phyloP scores from a whole-genome alignment of 208 protist genomes.

The Trypanosoma vivax region DNA sequence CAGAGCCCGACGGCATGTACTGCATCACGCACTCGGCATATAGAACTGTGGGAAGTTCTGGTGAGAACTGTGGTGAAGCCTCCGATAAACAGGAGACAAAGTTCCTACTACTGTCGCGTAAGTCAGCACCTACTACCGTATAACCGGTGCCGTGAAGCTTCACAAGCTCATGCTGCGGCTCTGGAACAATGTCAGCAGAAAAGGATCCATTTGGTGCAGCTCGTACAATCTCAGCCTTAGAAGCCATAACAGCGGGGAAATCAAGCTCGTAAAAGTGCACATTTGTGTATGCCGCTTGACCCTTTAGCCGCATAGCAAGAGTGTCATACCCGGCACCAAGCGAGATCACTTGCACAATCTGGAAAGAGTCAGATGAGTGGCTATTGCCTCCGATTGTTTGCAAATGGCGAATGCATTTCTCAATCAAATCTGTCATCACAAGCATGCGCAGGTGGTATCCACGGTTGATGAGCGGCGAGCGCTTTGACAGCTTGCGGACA shows the following conservation, averaged over 20 bases:
- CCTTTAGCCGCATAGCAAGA: constrained; percentile 48
- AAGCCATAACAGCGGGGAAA: constrained; percentile 71
- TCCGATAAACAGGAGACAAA: constrained; percentile 27
- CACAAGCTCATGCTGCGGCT: constrained; percentile 8
- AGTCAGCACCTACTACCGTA: constrained; percentile 62
- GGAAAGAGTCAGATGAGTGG: background rate
- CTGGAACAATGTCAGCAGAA: constrained; percentile 24
- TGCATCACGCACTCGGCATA: constrained; percentile 91
- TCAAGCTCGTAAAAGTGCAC: constrained; percentile 79
- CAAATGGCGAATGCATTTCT: constrained; percentile 26
- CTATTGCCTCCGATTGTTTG: background rate
- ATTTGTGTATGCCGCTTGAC: background rate
- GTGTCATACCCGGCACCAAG: constrained; percentile 88
- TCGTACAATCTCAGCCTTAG: constrained; percentile 60
- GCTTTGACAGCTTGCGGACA: constrained; percentile 69
- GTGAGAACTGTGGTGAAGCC: constrained; percentile 26
- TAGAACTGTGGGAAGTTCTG: constrained; percentile 55
- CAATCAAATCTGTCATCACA: constrained; percentile 69
- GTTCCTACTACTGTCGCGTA: constrained; percentile 36
- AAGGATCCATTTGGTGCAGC: constrained; percentile 52
- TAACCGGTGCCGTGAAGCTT: constrained; percentile 34
- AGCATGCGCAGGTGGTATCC: constrained; percentile 86
- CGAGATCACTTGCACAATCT: constrained; percentile 71
- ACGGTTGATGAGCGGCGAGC: constrained; percentile 85
- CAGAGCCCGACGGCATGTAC: constrained; percentile 70